Percentiles rank a stretch among this genome's conserved stretches.
These are phyloP conservation scores for Phytopythium ostracodes DNA, from an alignment of 352 stramenopile species.

Conservation along the genomic window DNA sequence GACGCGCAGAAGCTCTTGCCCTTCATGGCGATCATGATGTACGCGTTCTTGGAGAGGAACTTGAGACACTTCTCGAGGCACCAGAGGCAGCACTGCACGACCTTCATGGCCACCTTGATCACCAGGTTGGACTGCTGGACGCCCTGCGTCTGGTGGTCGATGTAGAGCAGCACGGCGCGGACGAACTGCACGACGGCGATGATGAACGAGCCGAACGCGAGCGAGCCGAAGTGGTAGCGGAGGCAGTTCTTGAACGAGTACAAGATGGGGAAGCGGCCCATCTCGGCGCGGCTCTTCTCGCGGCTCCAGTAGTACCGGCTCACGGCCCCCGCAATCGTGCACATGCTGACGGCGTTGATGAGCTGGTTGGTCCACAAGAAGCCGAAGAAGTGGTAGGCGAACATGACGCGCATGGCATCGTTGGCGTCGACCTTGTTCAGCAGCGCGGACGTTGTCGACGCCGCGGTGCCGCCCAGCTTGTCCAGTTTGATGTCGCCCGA, in stretches of 20 bases:
- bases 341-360: conserved; percentile 95
- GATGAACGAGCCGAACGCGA: conserved; percentile 95
- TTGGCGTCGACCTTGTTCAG: conserved; percentile 43
- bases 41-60: conserved; percentile 98
- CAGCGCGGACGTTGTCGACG: conserved; percentile 16
- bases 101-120: conserved; percentile 82
- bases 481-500: conserved; percentile 38
- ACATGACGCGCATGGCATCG: conserved; percentile 61
- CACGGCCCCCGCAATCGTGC: conserved; percentile 90
- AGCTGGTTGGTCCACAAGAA: conserved; percentile 97
- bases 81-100: conserved; percentile 92
- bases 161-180: conserved; percentile 88
- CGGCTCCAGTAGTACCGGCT: conserved; percentile 93
- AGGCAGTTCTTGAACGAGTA: conserved; percentile 74
- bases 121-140: conserved; percentile 70
- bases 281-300: conserved; percentile 53
- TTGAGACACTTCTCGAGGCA: conserved; percentile 94
- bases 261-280: conserved; percentile 61
- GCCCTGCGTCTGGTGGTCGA: conserved; percentile 90
- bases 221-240: conserved; percentile 93
- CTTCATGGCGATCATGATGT: conserved; percentile 87
- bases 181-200: conserved; percentile 97
- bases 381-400: conserved; percentile 90
- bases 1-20: conserved; percentile 74
- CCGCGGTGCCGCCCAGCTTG: conserved; percentile 17